Evolutionary conservation across 1,139 yeast genomes (phyloP), one percentile per base, ranked within the genome.

Genomic region (Yamadazyma conglobata): DNA sequence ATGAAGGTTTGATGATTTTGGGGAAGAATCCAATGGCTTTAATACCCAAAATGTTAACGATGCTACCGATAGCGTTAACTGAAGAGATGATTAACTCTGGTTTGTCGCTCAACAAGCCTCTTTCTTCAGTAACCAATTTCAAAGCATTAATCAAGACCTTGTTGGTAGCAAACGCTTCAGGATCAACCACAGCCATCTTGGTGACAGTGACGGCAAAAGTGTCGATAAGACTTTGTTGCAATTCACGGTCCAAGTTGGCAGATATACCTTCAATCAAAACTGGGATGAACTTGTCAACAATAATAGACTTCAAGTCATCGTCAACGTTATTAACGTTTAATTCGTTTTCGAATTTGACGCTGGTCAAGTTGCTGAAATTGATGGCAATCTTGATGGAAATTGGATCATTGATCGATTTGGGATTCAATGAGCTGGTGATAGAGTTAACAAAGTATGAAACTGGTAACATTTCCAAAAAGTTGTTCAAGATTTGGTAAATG

Each of bases 21-120:
- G 95, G 86, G 67, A 87, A 86, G 48, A 71, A 76, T 6, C 95
- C 93, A 54, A 91, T 82, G 37, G 82, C 71, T 49, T 87, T 84
- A 16, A 94, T 91, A 27, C 98, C 98, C 30, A 89, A 59, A 11
- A 77, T 72, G 33, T 79, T 76, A 32, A 86, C 73, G 35, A 86
- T 61, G 39, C 80, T 78, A 32, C 86, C 77, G 39, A 86, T 73
- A 35, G 83, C 79, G 47, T 81, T 76, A 36, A 88, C 67, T 2
- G 96, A 75, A 2, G 95, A 75, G 27, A 91, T 74, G 24, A 80
- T 67, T n/a, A 84, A 61, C 46, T 84, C 93, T 3, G 77, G 70
- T 30, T 67, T 64, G 4, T 56, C 56, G 37, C 65, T 70, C 42
- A 72, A 60, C 25, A 81, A 58, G 15, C 86, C 83, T 33, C 68